A percentile compares a stretch with the other conserved stretches of the same genome.
phyloP scores from a whole-genome alignment of 805 yeast genomes.

The Kazachstania viticola region DNA sequence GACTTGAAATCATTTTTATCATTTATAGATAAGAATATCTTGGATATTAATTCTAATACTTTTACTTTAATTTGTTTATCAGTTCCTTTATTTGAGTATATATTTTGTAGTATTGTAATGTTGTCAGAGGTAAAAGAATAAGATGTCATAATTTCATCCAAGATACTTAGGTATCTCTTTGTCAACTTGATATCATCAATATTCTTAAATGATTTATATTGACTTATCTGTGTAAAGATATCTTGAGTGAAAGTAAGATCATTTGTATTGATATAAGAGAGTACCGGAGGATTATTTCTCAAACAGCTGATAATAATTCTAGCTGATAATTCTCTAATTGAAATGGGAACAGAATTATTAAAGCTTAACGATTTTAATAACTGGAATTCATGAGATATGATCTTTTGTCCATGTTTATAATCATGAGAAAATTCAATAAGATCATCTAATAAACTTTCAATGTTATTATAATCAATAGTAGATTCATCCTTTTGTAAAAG shows the following conservation, averaged over 20 bases:
- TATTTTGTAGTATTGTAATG: constrained; percentile 10
- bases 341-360: constrained; percentile 8
- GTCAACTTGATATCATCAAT: constrained; percentile 5
- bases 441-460: constrained; percentile 25
- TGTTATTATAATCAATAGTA: constrained; percentile 6
- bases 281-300: constrained; percentile 63
- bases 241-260: constrained; percentile 31
- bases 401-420: constrained; percentile 44
- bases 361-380: constrained; percentile 10
- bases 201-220: neutral
- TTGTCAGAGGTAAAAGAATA: constrained; percentile 7
- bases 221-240: constrained; percentile 15
- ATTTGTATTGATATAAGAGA: constrained; percentile 25
- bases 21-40: constrained; percentile 5
- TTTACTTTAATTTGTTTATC: constrained; percentile 20
- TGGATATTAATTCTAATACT: constrained; percentile 21
- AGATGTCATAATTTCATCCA: constrained; percentile 13
- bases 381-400: constrained; percentile 27
- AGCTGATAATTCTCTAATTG: constrained; percentile 39
- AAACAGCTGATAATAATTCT: constrained; percentile 56
- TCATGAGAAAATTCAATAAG: constrained; percentile 58
- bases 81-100: constrained; percentile 6
- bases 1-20: constrained; percentile 1
- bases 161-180: constrained; percentile 21
- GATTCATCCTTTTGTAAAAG: constrained; percentile 5